These are phyloP conservation scores for Carex arenaria DNA, from an alignment of 202 grass and related monocot species.

Conservation along the genomic window DNA sequence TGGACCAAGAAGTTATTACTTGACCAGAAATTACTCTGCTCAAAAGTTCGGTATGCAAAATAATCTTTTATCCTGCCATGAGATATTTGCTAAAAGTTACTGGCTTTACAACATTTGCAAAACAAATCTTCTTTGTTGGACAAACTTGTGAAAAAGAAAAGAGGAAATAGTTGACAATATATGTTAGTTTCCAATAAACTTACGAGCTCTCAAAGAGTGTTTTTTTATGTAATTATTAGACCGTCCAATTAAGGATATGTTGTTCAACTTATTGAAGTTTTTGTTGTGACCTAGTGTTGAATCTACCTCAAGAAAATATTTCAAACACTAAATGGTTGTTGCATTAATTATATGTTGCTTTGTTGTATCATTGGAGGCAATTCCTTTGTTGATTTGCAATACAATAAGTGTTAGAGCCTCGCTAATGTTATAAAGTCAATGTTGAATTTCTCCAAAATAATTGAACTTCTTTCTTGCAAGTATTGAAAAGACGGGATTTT, in stretches of 20 bases:
- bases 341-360: not conserved
- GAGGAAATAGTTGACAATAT: not conserved
- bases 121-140: not conserved
- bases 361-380: not conserved
- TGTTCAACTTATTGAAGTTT: not conserved
- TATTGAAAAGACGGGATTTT: not conserved
- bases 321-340: not conserved
- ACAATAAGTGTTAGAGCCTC: not conserved
- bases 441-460: not conserved
- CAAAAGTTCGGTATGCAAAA: slow-evolving; percentile 58
- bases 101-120: not conserved
- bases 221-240: not conserved
- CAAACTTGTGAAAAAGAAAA: not conserved
- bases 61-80: not conserved
- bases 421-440: not conserved
- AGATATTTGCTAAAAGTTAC: not conserved
- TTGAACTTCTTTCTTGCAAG: not conserved
- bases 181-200: not conserved
- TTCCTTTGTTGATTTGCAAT: not conserved
- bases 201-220: not conserved
- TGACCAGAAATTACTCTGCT: slow-evolving; percentile 68
- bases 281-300: not conserved
- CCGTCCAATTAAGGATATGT: not conserved
- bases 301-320: not conserved
- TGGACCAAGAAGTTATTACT: slow-evolving; percentile 87